A percentile compares a stretch with the other conserved stretches of the same genome.
phyloP scores from a whole-genome alignment of 2,329 filamentous ascomycete species.

The Aspergillus melleus region DNA sequence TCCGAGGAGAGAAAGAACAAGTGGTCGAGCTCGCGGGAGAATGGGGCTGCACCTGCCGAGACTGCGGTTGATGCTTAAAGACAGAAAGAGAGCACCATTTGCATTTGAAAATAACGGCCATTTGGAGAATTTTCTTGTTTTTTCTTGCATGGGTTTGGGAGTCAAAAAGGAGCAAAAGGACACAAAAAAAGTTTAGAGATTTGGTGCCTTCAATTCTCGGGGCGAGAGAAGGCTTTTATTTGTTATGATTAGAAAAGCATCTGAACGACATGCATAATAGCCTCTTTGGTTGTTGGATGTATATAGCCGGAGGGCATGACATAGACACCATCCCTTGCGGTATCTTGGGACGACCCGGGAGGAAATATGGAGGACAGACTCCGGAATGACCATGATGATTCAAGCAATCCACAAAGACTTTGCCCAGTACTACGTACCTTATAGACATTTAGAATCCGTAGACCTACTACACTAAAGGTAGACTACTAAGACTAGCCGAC shows the following conservation, averaged over 20 bases:
- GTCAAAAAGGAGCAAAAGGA: slow-evolving; percentile 1
- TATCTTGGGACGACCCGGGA: too few species aligned
- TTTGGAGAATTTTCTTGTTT: not conserved
- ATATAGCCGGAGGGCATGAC: too few species aligned
- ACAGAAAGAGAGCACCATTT: not conserved
- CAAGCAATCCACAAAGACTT: too few species aligned
- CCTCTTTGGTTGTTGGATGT: not conserved
- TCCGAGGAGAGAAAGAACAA: slow-evolving; percentile 27
- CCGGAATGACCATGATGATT: too few species aligned
- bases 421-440: too few species aligned
- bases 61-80: slow-evolving; percentile 1
- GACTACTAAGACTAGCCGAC: not conserved
- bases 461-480: too few species aligned
- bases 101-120: not conserved
- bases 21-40: slow-evolving; percentile 18
- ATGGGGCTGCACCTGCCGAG: slow-evolving; percentile 6
- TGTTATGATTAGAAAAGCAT: not conserved
- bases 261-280: slow-evolving; percentile 2
- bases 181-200: not conserved
- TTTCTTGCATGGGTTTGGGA: not conserved
- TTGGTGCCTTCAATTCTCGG: not conserved
- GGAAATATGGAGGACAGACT: too few species aligned
- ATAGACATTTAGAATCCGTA: too few species aligned
- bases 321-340: too few species aligned
- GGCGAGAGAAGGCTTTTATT: not conserved